Conservation (phyloP, 495 filamentous ascomycete species). For the Sabuloglossum arenarium region DNA sequence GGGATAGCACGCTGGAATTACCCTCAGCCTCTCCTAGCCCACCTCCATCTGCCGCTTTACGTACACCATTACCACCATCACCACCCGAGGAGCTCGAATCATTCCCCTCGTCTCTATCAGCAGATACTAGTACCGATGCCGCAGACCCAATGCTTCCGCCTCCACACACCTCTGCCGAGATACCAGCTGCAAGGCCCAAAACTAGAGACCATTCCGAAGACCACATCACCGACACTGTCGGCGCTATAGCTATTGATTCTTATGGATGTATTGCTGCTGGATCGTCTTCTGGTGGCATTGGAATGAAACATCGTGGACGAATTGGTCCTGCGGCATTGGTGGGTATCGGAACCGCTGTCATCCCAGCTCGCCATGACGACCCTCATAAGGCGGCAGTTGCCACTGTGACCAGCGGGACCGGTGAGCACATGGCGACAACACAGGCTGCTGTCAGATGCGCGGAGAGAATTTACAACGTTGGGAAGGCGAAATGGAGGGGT, state of each 20-base stretch:
- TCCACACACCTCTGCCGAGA: neutral
- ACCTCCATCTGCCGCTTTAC: conserved; percentile 5
- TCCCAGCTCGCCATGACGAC: conserved; percentile 47
- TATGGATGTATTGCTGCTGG: conserved; percentile 80
- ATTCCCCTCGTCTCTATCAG: neutral
- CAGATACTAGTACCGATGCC: neutral
- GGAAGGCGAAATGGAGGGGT: conserved; percentile 32
- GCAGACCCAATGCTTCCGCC: neutral
- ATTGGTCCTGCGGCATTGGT: conserved; percentile 84
- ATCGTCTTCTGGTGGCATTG: conserved; percentile 97
- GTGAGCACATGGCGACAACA: conserved; percentile 91
- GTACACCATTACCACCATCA: conserved; percentile 1
- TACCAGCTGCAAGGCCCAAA: neutral
- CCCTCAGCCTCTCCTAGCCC: conserved; percentile 10
- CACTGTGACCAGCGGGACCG: conserved; percentile 75
- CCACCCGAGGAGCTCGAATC: neutral
- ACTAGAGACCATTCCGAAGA: conserved; percentile 17
- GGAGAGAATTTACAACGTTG: conserved; percentile 44
- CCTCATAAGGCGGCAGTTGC: conserved; percentile 42
- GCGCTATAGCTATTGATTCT: conserved; percentile 76
- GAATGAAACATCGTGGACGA: conserved; percentile 87
- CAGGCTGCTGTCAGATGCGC: conserved; percentile 64
- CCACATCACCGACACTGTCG: conserved; percentile 74
- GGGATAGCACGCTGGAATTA: conserved; percentile 6
- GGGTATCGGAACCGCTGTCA: conserved; percentile 69